Conservation (phyloP, 768 basidiomycete species). For the Mycena pura region DNA sequence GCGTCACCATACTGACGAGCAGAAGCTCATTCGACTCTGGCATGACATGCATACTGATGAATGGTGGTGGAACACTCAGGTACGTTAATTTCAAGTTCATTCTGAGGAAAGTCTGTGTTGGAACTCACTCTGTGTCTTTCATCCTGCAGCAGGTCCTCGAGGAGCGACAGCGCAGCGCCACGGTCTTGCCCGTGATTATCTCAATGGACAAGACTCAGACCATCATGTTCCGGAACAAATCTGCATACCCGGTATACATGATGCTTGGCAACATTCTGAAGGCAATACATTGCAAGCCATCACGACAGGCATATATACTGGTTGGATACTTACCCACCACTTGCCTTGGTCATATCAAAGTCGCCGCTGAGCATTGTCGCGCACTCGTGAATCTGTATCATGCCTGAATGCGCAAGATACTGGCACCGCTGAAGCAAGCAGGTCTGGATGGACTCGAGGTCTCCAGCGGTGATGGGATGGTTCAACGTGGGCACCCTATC, state of each 20-base stretch:
- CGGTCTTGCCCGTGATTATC: constrained; percentile 51
- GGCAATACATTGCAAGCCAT: constrained; percentile 31
- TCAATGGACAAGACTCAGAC: constrained; percentile 54
- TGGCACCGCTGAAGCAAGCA: constrained; percentile 36
- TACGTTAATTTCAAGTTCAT: too few species aligned
- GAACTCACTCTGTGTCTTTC: too few species aligned
- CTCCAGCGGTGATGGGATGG: constrained; percentile 38
- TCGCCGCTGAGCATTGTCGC: constrained; percentile 10
- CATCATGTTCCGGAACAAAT: constrained; percentile 44
- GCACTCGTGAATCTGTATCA: constrained; percentile 28
- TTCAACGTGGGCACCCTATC: constrained; percentile 40
- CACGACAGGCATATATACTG: constrained; percentile 33
- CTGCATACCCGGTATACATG: constrained; percentile 49
- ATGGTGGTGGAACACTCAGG: too few species aligned
- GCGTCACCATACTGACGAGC: too few species aligned
- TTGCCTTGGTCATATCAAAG: constrained; percentile 32
- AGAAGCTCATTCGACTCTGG: too few species aligned
- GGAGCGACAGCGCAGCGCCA: constrained; percentile 30
- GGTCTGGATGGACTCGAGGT: constrained; percentile 40
- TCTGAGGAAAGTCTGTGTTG: too few species aligned
- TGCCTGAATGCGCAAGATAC: constrained; percentile 37
- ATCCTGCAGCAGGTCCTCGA: too few species aligned
- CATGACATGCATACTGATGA: too few species aligned
- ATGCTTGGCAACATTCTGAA: constrained; percentile 42
- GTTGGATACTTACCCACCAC: constrained; percentile 40